Evolutionary conservation across 2,329 filamentous ascomycete genomes (phyloP).

Genomic region (Cladosporium velox): DNA sequence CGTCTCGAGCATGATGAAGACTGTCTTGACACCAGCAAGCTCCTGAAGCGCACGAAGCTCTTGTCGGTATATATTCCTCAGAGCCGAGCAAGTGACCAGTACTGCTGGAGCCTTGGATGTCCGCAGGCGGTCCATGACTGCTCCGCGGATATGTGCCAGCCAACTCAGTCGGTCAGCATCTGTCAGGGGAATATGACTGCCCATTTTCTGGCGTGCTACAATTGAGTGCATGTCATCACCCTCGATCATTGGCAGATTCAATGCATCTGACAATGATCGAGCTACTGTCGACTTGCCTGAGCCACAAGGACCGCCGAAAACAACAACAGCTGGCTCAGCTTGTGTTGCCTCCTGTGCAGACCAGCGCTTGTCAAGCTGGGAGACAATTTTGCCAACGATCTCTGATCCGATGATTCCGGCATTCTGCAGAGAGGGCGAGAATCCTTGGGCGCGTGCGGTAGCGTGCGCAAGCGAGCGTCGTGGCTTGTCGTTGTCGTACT

Average conservation of each 20-base stretch:
- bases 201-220: slow-evolving; percentile 40
- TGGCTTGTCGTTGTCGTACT: slow-evolving; percentile 39
- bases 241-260: slow-evolving; percentile 44
- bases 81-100: slow-evolving; percentile 45
- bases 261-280: slow-evolving; percentile 32
- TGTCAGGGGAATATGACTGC: slow-evolving; percentile 33
- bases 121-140: slow-evolving; percentile 22
- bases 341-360: background rate
- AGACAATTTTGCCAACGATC: slow-evolving; percentile 32
- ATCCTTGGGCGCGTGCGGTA: slow-evolving; percentile 39
- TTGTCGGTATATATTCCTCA: slow-evolving; percentile 40
- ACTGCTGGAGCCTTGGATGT: slow-evolving; percentile 34
- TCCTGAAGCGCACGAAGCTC: slow-evolving; percentile 33
- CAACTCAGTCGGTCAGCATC: slow-evolving; percentile 36
- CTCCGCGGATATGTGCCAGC: slow-evolving; percentile 21
- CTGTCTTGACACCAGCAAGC: slow-evolving; percentile 26
- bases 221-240: slow-evolving; percentile 44
- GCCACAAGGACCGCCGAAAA: slow-evolving; percentile 46
- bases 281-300: slow-evolving; percentile 46
- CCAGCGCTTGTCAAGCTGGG: slow-evolving; percentile 24
- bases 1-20: slow-evolving; percentile 44
- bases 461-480: slow-evolving; percentile 55
- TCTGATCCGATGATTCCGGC: slow-evolving; percentile 27
- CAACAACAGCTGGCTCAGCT: slow-evolving; percentile 32
- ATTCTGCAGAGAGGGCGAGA: slow-evolving; percentile 25